Evolutionary conservation across 2,329 filamentous ascomycete genomes (phyloP).

Genomic region (Tolypocladium nubicola): DNA sequence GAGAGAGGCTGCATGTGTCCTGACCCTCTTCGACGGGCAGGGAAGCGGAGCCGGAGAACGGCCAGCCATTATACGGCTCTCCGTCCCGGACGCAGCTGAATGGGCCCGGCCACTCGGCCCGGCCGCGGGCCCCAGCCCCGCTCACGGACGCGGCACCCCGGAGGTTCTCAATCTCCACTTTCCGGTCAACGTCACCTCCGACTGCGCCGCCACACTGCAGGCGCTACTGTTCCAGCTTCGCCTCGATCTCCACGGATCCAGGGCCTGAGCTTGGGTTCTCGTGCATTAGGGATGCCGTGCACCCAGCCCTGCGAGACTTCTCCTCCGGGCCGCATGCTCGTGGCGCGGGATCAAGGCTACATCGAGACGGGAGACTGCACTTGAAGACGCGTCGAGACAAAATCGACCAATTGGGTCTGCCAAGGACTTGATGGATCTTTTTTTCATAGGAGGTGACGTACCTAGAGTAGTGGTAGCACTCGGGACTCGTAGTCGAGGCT

Average conservation of each 20-base stretch:
- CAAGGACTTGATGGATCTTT: too few relatives aligned
- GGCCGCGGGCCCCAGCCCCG: background rate
- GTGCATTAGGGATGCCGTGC: background rate
- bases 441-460: accelerated
- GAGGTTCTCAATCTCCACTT: background rate
- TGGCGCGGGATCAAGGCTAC: background rate
- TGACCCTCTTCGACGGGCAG: background rate
- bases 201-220: background rate
- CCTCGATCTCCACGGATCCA: background rate
- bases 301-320: background rate
- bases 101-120: background rate
- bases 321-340: background rate
- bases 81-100: background rate
- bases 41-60: background rate
- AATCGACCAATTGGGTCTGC: background rate
- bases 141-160: background rate
- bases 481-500: background rate
- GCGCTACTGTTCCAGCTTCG: background rate
- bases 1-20: background rate
- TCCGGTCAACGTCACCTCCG: background rate
- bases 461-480: background rate
- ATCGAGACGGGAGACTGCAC: background rate
- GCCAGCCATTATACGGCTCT: background rate
- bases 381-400: too few relatives aligned
- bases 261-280: background rate